Evolutionary conservation across 768 basidiomycete genomes (phyloP).

Genomic region (Psilocybe cyanescens): DNA sequence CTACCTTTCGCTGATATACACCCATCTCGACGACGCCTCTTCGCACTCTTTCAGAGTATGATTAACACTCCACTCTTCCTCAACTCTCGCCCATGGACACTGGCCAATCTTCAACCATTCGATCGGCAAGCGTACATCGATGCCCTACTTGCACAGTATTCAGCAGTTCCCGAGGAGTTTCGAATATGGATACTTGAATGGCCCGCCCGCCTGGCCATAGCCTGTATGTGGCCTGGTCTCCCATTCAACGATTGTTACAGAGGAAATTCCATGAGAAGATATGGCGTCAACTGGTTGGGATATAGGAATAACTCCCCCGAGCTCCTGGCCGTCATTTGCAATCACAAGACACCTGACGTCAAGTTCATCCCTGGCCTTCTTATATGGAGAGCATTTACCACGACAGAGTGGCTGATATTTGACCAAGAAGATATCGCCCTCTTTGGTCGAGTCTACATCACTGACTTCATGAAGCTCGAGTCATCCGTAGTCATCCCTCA

Average conservation of each 20-base stretch:
- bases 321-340: background rate
- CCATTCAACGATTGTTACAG: background rate
- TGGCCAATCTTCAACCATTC: background rate
- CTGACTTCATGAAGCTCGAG: background rate
- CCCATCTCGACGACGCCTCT: background rate
- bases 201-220: background rate
- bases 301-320: background rate
- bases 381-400: background rate
- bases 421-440: background rate
- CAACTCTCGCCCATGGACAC: background rate
- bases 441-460: background rate
- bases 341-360: background rate
- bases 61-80: background rate
- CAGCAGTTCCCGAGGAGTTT: too few relatives aligned
- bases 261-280: background rate
- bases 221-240: conserved; percentile 8
- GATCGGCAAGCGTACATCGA: background rate
- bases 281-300: background rate
- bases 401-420: background rate
- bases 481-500: too few relatives aligned
- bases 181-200: too few relatives aligned
- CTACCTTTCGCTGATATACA: background rate
- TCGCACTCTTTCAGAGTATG: background rate
- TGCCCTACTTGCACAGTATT: background rate
- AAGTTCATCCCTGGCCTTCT: background rate